Evolutionary conservation across 805 yeast species (phyloP).

Genomic region (Nakazawaea laoshanensis): DNA sequence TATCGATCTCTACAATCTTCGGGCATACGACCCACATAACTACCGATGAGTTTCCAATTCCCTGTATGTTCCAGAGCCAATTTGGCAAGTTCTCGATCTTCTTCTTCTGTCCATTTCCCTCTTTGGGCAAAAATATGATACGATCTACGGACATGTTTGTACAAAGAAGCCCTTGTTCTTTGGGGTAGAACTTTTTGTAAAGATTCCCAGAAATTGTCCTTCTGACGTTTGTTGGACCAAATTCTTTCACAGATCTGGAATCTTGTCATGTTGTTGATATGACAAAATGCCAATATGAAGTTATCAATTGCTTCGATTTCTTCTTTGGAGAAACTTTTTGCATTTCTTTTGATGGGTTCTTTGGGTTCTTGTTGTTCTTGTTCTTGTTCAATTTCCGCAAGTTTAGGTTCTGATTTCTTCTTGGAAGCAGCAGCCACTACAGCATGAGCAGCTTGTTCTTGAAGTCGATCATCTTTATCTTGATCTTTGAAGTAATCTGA

Average conservation of each 20-base stretch:
- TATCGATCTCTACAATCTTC: slow-evolving; percentile 96
- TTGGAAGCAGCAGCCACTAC: slow-evolving; percentile 16
- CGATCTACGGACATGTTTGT: slow-evolving; percentile 85
- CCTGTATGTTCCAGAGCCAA: slow-evolving; percentile 64
- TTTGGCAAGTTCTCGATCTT: slow-evolving; percentile 59
- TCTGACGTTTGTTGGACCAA: slow-evolving; percentile 79
- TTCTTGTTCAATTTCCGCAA: background rate
- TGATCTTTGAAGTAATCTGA: slow-evolving; percentile 21
- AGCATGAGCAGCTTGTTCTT: slow-evolving; percentile 12
- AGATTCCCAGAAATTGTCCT: slow-evolving; percentile 86
- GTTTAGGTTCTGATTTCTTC: background rate
- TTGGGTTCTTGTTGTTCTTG: background rate
- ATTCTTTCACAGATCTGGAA: slow-evolving; percentile 73
- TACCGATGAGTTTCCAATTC: slow-evolving; percentile 85
- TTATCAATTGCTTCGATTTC: slow-evolving; percentile 68
- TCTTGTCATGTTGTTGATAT: slow-evolving; percentile 51
- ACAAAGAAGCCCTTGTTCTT: slow-evolving; percentile 81
- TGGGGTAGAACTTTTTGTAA: slow-evolving; percentile 73
- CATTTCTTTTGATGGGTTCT: slow-evolving; percentile 3
- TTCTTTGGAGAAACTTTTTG: slow-evolving; percentile 42
- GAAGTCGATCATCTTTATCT: slow-evolving; percentile 4
- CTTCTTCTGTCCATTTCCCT: slow-evolving; percentile 85
- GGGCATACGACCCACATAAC: slow-evolving; percentile 83
- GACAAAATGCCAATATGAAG: slow-evolving; percentile 63
- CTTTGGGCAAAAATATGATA: slow-evolving; percentile 83